These are phyloP conservation scores for Paragyromitra xinjiangensis DNA, from an alignment of 495 filamentous ascomycete genomes.

Conservation along the genomic window DNA sequence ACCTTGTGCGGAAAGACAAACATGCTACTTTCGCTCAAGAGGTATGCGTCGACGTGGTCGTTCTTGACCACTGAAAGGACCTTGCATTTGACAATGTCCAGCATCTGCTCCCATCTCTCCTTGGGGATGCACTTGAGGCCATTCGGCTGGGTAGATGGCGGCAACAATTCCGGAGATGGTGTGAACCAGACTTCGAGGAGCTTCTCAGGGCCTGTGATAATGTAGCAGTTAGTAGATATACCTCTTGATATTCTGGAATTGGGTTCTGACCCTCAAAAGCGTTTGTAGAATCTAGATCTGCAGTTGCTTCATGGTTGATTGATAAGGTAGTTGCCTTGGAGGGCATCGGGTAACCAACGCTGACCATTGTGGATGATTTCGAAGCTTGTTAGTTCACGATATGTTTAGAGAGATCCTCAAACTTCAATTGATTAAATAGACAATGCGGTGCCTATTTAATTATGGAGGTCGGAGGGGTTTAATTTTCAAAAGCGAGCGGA, in stretches of 20 bases:
- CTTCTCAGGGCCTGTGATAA: conserved; percentile 83
- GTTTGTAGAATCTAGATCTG: conserved; percentile 94
- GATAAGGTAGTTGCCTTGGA: conserved; percentile 58
- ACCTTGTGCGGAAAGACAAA: conserved; percentile 99
- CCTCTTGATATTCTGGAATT: neutral
- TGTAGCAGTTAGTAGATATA: neutral
- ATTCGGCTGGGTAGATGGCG: conserved; percentile 71
- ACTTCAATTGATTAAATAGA: conserved; percentile 92
- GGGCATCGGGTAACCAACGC: conserved; percentile 59
- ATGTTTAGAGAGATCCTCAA: conserved; percentile 1
- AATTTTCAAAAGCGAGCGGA: conserved; percentile 62
- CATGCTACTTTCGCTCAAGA: conserved; percentile 99
- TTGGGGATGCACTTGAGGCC: conserved; percentile 87
- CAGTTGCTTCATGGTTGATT: conserved; percentile 94
- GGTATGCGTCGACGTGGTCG: conserved; percentile 96
- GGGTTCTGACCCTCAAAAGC: conserved; percentile 82
- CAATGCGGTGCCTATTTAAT: conserved; percentile 66
- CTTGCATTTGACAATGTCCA: conserved; percentile 97
- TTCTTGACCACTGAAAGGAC: conserved; percentile 93
- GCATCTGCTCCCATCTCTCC: conserved; percentile 93
- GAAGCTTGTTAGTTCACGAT: neutral
- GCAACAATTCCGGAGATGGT: conserved; percentile 76
- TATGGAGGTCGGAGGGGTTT: conserved; percentile 62
- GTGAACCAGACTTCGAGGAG: conserved; percentile 98
- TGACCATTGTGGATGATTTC: conserved; percentile 59